These are phyloP conservation scores for Citrus australasica DNA, from an alignment of 345 rosid genomes.

Conservation along the genomic window DNA sequence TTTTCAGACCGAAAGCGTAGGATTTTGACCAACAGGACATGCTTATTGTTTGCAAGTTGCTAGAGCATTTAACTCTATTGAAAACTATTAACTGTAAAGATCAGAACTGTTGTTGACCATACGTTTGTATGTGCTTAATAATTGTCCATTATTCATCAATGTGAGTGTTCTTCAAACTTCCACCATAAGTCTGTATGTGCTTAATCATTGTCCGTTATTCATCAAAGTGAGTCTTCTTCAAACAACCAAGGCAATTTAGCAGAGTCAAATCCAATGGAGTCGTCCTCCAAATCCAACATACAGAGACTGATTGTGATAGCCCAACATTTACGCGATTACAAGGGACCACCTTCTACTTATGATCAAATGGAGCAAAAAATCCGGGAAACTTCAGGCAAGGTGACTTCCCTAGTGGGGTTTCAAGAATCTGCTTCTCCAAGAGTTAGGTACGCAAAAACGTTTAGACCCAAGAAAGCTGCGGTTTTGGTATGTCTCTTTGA, in stretches of 20 bases:
- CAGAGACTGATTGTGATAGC: slow-evolving; percentile 49
- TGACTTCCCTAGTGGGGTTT: slow-evolving; percentile 73
- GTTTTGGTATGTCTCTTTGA: slow-evolving; percentile 85
- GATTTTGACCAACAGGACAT: too few species aligned
- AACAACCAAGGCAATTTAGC: background rate
- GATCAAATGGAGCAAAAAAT: slow-evolving; percentile 42
- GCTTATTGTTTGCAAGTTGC: too few species aligned
- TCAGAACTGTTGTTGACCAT: too few species aligned
- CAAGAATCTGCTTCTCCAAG: slow-evolving; percentile 65
- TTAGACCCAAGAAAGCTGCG: slow-evolving; percentile 81
- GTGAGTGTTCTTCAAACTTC: too few species aligned
- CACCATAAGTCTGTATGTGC: too few species aligned
- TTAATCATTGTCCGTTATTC: too few species aligned
- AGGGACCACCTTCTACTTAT: slow-evolving; percentile 44
- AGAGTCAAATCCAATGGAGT: slow-evolving; percentile 35
- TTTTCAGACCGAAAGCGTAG: too few species aligned
- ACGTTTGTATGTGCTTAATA: too few species aligned
- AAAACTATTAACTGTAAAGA: too few species aligned
- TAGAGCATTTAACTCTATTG: too few species aligned
- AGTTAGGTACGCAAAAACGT: slow-evolving; percentile 39
- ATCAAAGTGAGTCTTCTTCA: too few species aligned
- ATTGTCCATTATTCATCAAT: too few species aligned
- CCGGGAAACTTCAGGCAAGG: slow-evolving; percentile 57
- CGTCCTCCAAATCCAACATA: slow-evolving; percentile 21
- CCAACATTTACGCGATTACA: slow-evolving; percentile 73